Evolutionary conservation across 805 yeast species (phyloP).

Genomic region (Yamadazyma laniorum): DNA sequence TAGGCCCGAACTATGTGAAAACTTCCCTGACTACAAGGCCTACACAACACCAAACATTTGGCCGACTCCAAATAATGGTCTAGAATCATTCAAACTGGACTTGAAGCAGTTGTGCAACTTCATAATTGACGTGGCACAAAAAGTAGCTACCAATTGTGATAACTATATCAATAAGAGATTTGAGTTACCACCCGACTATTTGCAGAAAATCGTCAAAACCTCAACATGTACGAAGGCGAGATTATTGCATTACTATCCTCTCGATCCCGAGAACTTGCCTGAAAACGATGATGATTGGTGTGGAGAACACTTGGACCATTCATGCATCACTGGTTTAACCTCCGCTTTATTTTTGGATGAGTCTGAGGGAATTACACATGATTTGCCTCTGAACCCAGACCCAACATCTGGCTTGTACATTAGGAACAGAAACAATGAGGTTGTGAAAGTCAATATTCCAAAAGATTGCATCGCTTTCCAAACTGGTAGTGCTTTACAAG

Average conservation of each 20-base stretch:
- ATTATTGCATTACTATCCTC: constrained; percentile 53
- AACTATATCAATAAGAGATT: constrained; percentile 31
- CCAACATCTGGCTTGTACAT: constrained; percentile 51
- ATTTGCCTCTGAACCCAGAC: constrained; percentile 39
- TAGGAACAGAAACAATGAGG: constrained; percentile 40
- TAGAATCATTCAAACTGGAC: constrained; percentile 34
- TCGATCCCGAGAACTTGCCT: constrained; percentile 4
- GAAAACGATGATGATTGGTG: constrained; percentile 48
- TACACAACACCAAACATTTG: constrained; percentile 53
- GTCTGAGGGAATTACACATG: constrained; percentile 18
- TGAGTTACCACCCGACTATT: constrained; percentile 33
- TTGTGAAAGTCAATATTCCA: constrained; percentile 54
- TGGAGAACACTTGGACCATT: constrained; percentile 61
- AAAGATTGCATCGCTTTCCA: constrained; percentile 57
- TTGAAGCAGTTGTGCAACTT: constrained; percentile 40
- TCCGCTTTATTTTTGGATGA: constrained; percentile 52
- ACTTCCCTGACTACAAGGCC: constrained; percentile 35
- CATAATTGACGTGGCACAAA: constrained; percentile 47
- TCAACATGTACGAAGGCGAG: constrained; percentile 60
- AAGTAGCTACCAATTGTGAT: constrained; percentile 57
- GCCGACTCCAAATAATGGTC: constrained; percentile 36
- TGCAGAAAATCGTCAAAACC: constrained; percentile 44
- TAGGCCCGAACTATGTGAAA: constrained; percentile 24
- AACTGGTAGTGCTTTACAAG: constrained; percentile 57
- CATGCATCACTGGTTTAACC: constrained; percentile 58